Evolutionary conservation across 2,329 filamentous ascomycete genomes (phyloP), one percentile per base, ranked within the genome.

Genomic region (Botrytis medusae): DNA sequence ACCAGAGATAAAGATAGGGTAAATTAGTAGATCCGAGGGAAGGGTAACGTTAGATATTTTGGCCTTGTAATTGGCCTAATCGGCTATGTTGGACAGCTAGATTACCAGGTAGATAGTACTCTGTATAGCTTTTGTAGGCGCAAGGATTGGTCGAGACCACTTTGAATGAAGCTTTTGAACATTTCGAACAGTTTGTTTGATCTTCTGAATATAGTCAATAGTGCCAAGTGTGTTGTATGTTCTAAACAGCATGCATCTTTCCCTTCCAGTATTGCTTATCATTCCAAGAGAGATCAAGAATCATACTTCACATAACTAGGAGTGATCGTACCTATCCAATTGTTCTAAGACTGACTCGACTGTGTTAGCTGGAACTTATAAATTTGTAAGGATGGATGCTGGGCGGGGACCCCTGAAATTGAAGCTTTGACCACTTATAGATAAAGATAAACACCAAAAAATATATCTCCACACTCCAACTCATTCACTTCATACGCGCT

Each of bases 371-470:
- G 18, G 25, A 42, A 22, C 14, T 29, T 25, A 29, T 32, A 40
- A 63, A 20, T 5, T 40, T 16, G 22, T 67, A 67, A 54, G 22
- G 64, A 67, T 54, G 22, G 64, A 67, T 54, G 4, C 5, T 57
- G 9, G 34, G 48, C n/a, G 48, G 65, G 65, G 48, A 57, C 65
- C 64, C 48, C 54, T 60, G 40, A 46, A 37, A 37, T n/a, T 40
- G 8, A 37, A 70, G 68, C 68, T 70, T 70, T 37, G 68, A 29
- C 68, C 54, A 61, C 29, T 34, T 25, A 34, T 22, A 69, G n/a
- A 69, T 61, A 61, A 69, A 65, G 60, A 65, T 65, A 71, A 71
- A 29, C 32, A 51, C 44, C 32, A 22, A 44, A 71, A 51, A 71
- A 42, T 54, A 54, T 42, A 40, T 42, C 42, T 71, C 40, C 37